A percentile compares a stretch with the other conserved stretches of the same genome.
These are phyloP conservation scores for Trichoderma sp. DNA, from an alignment of 2,329 filamentous ascomycete genomes.

Conservation along the genomic window DNA sequence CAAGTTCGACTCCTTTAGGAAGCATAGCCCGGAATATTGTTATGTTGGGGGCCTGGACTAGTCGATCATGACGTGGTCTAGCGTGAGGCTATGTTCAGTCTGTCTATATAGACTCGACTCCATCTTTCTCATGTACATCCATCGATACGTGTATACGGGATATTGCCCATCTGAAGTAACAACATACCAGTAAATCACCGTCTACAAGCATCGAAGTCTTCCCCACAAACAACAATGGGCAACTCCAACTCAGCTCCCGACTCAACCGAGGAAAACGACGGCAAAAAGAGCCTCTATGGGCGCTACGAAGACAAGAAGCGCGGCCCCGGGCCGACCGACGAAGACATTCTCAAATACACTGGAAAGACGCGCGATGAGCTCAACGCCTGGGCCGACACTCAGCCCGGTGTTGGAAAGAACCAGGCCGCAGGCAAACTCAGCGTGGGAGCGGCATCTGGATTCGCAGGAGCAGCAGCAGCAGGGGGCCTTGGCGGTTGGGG, in stretches of 20 bases:
- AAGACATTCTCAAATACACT: conserved; percentile 41
- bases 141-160: neutral
- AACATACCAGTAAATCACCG: neutral
- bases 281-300: conserved; percentile 32
- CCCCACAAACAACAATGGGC: neutral
- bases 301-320: conserved; percentile 34
- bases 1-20: neutral
- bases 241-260: neutral
- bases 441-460: conserved; percentile 30
- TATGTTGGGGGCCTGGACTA: neutral
- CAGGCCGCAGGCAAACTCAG: conserved; percentile 36
- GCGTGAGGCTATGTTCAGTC: neutral
- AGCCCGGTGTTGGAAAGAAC: conserved; percentile 41
- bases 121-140: neutral
- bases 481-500: conserved; percentile 38
- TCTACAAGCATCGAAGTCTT: neutral
- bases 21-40: neutral
- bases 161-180: neutral
- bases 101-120: neutral
- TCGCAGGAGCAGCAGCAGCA: conserved; percentile 30
- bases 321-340: conserved; percentile 34
- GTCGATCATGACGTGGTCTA: neutral
- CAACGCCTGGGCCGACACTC: conserved; percentile 35
- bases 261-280: neutral
- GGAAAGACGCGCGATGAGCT: conserved; percentile 38